Conservation (phyloP, 1,284 basidiomycete genomes). For the Ustilago vetiveriae region DNA sequence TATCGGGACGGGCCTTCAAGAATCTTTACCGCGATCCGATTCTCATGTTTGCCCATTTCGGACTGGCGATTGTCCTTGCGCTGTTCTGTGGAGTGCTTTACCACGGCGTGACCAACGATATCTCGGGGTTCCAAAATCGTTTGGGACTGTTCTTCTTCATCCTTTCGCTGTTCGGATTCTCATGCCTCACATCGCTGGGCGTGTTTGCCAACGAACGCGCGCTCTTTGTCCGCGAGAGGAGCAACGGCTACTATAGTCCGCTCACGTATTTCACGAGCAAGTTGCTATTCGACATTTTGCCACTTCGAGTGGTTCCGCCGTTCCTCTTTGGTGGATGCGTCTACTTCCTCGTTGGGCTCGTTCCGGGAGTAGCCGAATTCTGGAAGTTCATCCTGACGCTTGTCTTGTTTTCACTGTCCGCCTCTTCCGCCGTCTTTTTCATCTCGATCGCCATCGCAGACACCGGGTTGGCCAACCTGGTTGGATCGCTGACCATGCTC, state of each 20-base stretch:
- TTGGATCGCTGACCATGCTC: slow-evolving; percentile 94
- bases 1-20: slow-evolving; percentile 97
- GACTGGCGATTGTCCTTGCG: slow-evolving; percentile 84
- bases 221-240: slow-evolving; percentile 93
- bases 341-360: slow-evolving; percentile 90
- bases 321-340: slow-evolving; percentile 93
- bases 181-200: slow-evolving; percentile 88
- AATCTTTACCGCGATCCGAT: slow-evolving; percentile 89
- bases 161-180: slow-evolving; percentile 92
- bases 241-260: slow-evolving; percentile 95
- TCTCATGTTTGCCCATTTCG: slow-evolving; percentile 87
- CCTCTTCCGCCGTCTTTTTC: slow-evolving; percentile 87
- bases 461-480: slow-evolving; percentile 85
- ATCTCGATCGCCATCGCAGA: slow-evolving; percentile 87
- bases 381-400: slow-evolving; percentile 91
- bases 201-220: slow-evolving; percentile 93
- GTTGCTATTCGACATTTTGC: slow-evolving; percentile 94
- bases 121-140: slow-evolving; percentile 70
- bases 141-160: slow-evolving; percentile 95
- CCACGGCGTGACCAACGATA: slow-evolving; percentile 76
- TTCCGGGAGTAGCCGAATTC: slow-evolving; percentile 85
- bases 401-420: slow-evolving; percentile 93
- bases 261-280: slow-evolving; percentile 94
- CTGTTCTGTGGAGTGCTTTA: slow-evolving; percentile 83
- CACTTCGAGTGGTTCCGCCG: slow-evolving; percentile 90